Evolutionary conservation across 2,329 filamentous ascomycete species (phyloP).

Genomic region (Pseudocercospora crystallina): DNA sequence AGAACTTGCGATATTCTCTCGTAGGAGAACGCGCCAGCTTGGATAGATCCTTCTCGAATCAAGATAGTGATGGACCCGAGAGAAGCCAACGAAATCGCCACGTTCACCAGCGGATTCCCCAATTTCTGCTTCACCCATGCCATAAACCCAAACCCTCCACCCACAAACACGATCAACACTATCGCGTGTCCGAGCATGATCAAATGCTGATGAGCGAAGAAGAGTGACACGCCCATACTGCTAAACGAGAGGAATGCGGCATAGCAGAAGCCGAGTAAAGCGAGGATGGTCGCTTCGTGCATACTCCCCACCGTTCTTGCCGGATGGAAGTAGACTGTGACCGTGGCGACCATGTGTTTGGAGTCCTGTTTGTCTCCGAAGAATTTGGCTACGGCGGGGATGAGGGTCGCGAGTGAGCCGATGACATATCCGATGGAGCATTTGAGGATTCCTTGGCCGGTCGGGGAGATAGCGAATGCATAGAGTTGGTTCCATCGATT

Average conservation of each 20-base stretch:
- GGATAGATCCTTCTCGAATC: conserved; percentile 87
- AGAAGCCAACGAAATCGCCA: conserved; percentile 77
- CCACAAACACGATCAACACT: conserved; percentile 79
- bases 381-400: conserved; percentile 68
- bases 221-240: conserved; percentile 84
- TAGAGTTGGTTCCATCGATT: conserved; percentile 13
- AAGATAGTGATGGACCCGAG: conserved; percentile 86
- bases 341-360: conserved; percentile 89
- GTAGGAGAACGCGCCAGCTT: conserved; percentile 76
- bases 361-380: conserved; percentile 77
- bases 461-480: conserved; percentile 54
- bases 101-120: conserved; percentile 42
- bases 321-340: conserved; percentile 94
- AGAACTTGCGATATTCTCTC: conserved; percentile 79
- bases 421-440: conserved; percentile 87
- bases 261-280: conserved; percentile 75
- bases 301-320: conserved; percentile 84
- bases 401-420: conserved; percentile 83
- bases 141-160: conserved; percentile 80
- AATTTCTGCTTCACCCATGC: conserved; percentile 47
- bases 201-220: conserved; percentile 68
- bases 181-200: conserved; percentile 73
- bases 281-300: conserved; percentile 78
- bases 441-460: conserved; percentile 79
- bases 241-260: conserved; percentile 72